Conservation (phyloP, 225 moss, liverwort and hornwort genomes). For the Marchantia polymorpha region DNA sequence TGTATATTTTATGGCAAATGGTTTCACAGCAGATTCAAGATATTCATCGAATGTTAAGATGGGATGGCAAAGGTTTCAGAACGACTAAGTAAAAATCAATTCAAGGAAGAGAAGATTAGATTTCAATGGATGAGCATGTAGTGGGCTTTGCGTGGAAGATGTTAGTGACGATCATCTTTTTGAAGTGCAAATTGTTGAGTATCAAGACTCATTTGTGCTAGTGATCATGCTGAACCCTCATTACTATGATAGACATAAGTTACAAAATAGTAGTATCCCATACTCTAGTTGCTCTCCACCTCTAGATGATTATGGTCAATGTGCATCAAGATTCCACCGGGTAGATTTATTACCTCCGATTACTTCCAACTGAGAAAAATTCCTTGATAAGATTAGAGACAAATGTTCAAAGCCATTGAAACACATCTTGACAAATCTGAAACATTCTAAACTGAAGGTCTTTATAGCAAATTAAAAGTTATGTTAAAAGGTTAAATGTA, state of each 20-base stretch:
- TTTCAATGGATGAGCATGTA: not conserved
- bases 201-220: conserved; percentile 22
- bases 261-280: conserved; percentile 13
- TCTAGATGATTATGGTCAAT: conserved; percentile 11
- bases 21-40: no score
- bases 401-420: conserved; percentile 71
- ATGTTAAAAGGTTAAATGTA: no score
- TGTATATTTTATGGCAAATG: no score
- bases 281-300: not conserved
- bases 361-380: conserved; percentile 24
- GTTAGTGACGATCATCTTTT: conserved; percentile 15
- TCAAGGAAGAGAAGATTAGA: no score
- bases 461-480: conserved; percentile 16
- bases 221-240: conserved; percentile 16
- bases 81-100: no score
- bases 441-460: conserved; percentile 36
- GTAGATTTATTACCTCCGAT: conserved; percentile 34
- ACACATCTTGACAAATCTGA: conserved; percentile 56
- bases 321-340: conserved; percentile 20
- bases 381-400: conserved; percentile 63
- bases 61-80: no score
- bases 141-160: conserved; percentile 14
- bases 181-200: not conserved
- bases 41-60: no score
- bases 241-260: conserved; percentile 17